Base-by-base conservation (phyloP, 2,329 filamentous ascomycete genomes). In the Fusarium nygamai region DNA sequence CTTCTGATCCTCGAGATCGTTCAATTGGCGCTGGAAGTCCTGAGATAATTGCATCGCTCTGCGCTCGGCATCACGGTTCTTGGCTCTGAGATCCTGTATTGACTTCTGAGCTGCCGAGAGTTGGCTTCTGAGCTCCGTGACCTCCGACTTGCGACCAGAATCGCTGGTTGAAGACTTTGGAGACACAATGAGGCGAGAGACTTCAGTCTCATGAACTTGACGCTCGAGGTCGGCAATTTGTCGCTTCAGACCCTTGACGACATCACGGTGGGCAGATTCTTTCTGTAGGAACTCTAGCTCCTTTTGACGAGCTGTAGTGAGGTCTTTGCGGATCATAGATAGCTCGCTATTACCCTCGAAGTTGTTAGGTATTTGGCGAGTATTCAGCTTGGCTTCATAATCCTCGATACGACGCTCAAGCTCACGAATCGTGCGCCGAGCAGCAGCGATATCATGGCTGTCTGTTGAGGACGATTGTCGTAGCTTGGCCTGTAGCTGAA, bases 191-290 rank as follows among this genome's bases (percentile, higher is more conserved):
- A 90, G 79, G 17, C 85, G 85, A 24, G 87, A 87, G 46, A 91
- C 86, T 51, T 91, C 87, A 11, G 88, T 86, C 66, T 94, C 90
- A 73, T 93, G 91, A 9, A 92, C 85, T 67, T 92, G 89, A 46
- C 88, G 88, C 79, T 94, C 92, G 22, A 94, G 86, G 41, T 93
- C 90, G 5, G 88, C 85, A 56, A 94, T 87, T 65, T 92, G 88
- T 54, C 88, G 87, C 80, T 92, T 93, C 66, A 93, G 87, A 27
- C 85, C 84, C 67, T 91, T 91, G 67, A 92, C 85, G 4, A 85
- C 83, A 36, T 92, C 88, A 74, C 91, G 92, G 73, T 92, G 89
- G 12, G 88, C 82, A 16, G 87, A 84, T 77, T 94, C 92, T n/a
- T 90, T 89, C 75, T 93, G 89, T 36, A 92, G 82, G 59, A 91